Base-by-base conservation (phyloP, 73 alveolate genomes). In the Paramecium tetraurelia region DNA sequence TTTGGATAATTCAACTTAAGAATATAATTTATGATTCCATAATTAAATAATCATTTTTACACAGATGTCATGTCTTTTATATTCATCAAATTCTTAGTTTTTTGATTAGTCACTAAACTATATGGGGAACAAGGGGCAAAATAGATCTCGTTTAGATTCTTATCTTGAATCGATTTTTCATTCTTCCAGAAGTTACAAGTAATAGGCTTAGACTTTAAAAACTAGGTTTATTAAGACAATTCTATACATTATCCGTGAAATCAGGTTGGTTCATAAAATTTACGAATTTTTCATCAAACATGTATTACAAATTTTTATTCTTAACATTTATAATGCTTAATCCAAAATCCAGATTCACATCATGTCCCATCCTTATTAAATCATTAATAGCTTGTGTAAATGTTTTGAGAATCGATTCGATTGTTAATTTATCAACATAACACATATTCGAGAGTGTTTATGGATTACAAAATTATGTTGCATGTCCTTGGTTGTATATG, bases 51-150 rank as follows among this genome's bases (percentile, higher is more conserved):
- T 72, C 57, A 72, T 35, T 72, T 63, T 63, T 27, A 27, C 12
- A 72, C 35, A 38, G 86, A 36, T 5, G 57, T 72, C 86, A 72
- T 72, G 18, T 72, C 86, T 38, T 40, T 72, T 29, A 21, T 22
- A n/a, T 33, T 72, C 40, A 72, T 72, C 20, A 72, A 72, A 21
- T 72, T 36, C 59, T 72, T 35, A 35, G 86, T 72, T 72, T 72
- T 72, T 33, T 72, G 21, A 72, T 33, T 36, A 72, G 46, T 72
- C 59, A 80, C 90, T 24, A 80, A 41, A 22, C 75, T 24, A 14
- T 46, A 80, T 31, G 90, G 90, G 46, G 90, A 80, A 59, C 90
- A 80, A 0, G 90, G 90, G 18, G 90, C 44, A 44, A 80, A 80
- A 24, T 44, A 80, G 5, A 24, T 43, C 29, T 80, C 90, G 21